phyloP scores from a whole-genome alignment of 371 early-diverging fungal genomes.

The Lichtheimia hyalospora region DNA sequence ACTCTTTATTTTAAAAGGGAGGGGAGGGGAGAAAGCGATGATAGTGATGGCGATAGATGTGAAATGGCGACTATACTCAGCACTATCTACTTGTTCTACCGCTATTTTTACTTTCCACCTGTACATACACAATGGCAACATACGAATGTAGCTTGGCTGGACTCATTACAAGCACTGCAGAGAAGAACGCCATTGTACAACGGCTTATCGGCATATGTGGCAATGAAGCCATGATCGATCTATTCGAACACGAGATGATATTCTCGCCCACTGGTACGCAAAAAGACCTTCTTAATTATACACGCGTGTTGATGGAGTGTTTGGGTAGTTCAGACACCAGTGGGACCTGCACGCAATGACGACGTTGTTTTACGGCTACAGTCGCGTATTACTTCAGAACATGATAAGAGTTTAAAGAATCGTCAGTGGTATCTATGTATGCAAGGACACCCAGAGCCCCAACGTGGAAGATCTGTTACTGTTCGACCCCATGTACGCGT shows the following conservation, averaged over 20 bases:
- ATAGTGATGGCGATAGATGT: too few relatives aligned
- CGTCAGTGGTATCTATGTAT: constrained; percentile 49
- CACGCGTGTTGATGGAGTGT: background rate
- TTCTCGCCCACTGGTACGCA: constrained; percentile 46
- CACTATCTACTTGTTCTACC: too few relatives aligned
- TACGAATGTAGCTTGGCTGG: constrained; percentile 54
- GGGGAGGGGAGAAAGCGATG: too few relatives aligned
- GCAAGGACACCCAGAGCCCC: constrained; percentile 53
- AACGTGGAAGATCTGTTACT: constrained; percentile 44
- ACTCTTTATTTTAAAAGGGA: too few relatives aligned
- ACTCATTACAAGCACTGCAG: constrained; percentile 30
- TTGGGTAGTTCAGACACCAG: constrained; percentile 42
- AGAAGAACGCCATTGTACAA: constrained; percentile 37
- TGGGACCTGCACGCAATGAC: constrained; percentile 51
- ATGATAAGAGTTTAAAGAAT: constrained; percentile 39
- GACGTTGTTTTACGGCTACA: constrained; percentile 48
- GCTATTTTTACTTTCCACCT: too few relatives aligned
- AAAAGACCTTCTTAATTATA: background rate
- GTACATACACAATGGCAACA: constrained; percentile 25
- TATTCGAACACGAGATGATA: constrained; percentile 49
- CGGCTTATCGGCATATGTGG: constrained; percentile 47
- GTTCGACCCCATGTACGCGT: constrained; percentile 48
- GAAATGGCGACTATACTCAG: too few relatives aligned
- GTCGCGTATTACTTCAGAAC: constrained; percentile 38
- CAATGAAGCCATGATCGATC: constrained; percentile 36